Evolutionary conservation across 805 yeast genomes (phyloP), one percentile per base, ranked within the genome.

Genomic region (Ascoidea rubescens): DNA sequence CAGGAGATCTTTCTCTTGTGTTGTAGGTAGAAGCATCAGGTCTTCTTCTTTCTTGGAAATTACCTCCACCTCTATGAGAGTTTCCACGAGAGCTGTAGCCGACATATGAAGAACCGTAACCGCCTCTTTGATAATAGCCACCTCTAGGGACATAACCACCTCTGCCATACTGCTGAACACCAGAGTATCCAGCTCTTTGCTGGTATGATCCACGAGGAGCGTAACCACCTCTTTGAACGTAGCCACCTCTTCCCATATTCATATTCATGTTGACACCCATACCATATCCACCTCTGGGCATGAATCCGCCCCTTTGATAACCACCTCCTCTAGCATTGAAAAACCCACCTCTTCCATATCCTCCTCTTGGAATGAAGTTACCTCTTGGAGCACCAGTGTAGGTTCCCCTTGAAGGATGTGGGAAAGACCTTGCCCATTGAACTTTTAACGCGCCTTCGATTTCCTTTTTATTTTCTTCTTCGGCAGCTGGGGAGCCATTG

Each of bases 361-460:
- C 28, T 21, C 28, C 28, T 21, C 28, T 21, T 21, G 28, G 28
- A 21, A 21, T 21, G 28, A 21, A 21, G 28, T 21, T 21, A 37
- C 43, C 43, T 37, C 43, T 37, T 10, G 43, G 43, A 37, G 43
- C 43, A 4, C 43, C 43, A 37, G 14, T 14, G 14, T 10, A 37
- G 8, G 43, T 37, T 10, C 43, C 43, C 14, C 43, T 37, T 37
- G 64, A 57, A 10, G 70, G 64, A 55, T 67, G 72, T 5, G 83
- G 82, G 55, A 76, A 76, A 14, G 79, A 74, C 58, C 74, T 72
- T 6, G 84, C 84, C 65, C 74, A 66, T 63, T 78, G 79, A 32
- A 79, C 79, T 30, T 66, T 70, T 54, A 79, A 65, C 8, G 14
- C 43, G 14, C 43, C 43, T 10, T 37, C 43, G 2, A 14, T 37